Percentiles rank a stretch among this genome's conserved stretches.
phyloP scores from a whole-genome alignment of 306 rosid genomes.

The Abrus precatorius region DNA sequence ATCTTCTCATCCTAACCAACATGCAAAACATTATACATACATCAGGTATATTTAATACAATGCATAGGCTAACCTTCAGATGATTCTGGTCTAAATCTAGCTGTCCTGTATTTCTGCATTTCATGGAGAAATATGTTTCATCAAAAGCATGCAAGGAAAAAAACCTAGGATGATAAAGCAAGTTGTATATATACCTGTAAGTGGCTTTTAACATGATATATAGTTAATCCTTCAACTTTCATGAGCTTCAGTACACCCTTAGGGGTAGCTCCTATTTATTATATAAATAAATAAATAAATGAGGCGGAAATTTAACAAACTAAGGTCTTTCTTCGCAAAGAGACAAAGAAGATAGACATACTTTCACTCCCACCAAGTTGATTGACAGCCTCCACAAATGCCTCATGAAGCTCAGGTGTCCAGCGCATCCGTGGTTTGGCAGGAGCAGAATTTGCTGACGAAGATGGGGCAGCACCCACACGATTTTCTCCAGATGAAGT shows the following conservation, averaged over 20 bases:
- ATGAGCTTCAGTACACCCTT: conserved; percentile 96
- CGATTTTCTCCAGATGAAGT: conserved; percentile 69
- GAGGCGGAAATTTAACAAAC: conserved; percentile 49
- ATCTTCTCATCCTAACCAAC: conserved; percentile 29
- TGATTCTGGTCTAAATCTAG: conserved; percentile 96
- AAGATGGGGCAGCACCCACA: conserved; percentile 57
- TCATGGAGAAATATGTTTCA: conserved; percentile 53
- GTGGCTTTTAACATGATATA: conserved; percentile 99
- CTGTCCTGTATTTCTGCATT: conserved; percentile 99
- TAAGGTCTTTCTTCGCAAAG: conserved; percentile 22
- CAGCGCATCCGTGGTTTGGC: conserved; percentile 98
- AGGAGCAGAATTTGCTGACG: conserved; percentile 70
- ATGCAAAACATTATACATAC: not conserved
- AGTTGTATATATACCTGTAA: conserved; percentile 71
- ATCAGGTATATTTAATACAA: conserved; percentile 30
- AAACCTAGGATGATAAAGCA: conserved; percentile 41
- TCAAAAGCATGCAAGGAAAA: conserved; percentile 45
- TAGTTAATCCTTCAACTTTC: conserved; percentile 96
- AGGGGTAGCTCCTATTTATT: conserved; percentile 90
- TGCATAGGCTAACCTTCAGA: conserved; percentile 75
- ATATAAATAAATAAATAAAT: conserved; percentile 37
- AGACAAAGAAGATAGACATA: conserved; percentile 56
- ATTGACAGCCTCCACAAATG: conserved; percentile 97
- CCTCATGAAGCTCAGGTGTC: conserved; percentile 99
- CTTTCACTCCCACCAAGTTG: conserved; percentile 99